phyloP scores from a whole-genome alignment of 1,284 basidiomycete genomes.

The Coniophora puteana region DNA sequence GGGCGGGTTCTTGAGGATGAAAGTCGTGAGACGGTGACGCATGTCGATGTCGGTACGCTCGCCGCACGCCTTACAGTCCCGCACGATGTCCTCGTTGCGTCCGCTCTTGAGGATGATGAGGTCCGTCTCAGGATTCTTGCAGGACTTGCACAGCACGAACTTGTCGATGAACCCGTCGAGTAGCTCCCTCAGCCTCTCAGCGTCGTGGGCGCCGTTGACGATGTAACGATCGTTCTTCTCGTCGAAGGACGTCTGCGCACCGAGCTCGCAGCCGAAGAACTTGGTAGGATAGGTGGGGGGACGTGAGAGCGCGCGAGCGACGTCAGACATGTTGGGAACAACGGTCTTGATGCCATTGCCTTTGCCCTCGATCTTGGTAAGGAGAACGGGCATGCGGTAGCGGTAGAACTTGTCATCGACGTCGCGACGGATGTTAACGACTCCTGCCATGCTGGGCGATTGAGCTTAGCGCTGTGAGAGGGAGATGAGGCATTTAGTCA shows the following conservation, averaged over 20 bases:
- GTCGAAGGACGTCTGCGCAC: conserved; percentile 95
- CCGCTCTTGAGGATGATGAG: conserved; percentile 82
- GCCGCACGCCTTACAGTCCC: conserved; percentile 99
- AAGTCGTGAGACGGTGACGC: conserved; percentile 96
- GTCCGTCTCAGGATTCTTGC: conserved; percentile 99
- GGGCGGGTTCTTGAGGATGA: conserved; percentile 97
- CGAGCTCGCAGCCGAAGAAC: conserved; percentile 98
- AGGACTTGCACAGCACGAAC: conserved; percentile 95
- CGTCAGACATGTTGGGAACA: conserved; percentile 97
- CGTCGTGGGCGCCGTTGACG: conserved; percentile 96
- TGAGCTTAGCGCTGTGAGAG: conserved; percentile 50
- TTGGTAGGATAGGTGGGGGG: conserved; percentile 97
- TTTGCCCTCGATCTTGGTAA: conserved; percentile 97
- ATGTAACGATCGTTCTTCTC: conserved; percentile 98
- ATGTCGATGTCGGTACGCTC: conserved; percentile 91
- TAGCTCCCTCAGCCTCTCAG: conserved; percentile 89
- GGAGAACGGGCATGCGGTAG: conserved; percentile 93
- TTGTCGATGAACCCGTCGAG: conserved; percentile 97
- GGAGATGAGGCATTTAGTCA: background rate
- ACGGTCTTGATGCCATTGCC: conserved; percentile 99
- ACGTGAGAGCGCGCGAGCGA: conserved; percentile 92
- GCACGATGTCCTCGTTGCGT: conserved; percentile 78
- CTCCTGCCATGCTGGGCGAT: conserved; percentile 74
- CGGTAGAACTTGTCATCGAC: conserved; percentile 94
- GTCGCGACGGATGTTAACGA: conserved; percentile 98